Evolutionary conservation across 208 protist genomes (phyloP).

Genomic region (Acanthamoeba triangularis): DNA sequence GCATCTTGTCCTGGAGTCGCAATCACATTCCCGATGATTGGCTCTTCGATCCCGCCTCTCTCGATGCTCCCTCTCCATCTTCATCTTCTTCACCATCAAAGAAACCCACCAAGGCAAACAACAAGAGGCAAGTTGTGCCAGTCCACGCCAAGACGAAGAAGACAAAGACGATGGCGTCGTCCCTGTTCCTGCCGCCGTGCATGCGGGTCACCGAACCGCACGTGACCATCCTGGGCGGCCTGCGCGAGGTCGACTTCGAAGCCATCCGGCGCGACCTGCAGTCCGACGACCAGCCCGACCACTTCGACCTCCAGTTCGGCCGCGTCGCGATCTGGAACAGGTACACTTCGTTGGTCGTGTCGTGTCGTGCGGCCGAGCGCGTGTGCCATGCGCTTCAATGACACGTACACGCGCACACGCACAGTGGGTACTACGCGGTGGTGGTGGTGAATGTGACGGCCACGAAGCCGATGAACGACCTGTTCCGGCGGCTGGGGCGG

Average conservation of each 20-base stretch:
- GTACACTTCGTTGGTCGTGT: not conserved
- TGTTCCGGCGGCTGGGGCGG: not conserved
- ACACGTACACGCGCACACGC: not conserved
- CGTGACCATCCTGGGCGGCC: constrained; percentile 17
- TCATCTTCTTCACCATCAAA: not conserved
- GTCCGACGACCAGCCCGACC: not conserved
- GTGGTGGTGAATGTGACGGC: not conserved
- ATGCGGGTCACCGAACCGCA: not conserved
- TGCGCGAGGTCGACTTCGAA: constrained; percentile 38
- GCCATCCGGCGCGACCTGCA: not conserved
- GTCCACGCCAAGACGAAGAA: not conserved
- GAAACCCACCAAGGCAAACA: not conserved
- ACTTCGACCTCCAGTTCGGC: constrained; percentile 9
- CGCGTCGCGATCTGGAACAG: constrained; percentile 46
- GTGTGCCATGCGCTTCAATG: not conserved
- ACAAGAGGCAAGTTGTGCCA: not conserved
- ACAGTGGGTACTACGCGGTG: constrained; percentile 10
- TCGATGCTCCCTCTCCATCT: not conserved
- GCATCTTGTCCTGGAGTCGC: not conserved
- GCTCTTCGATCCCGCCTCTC: not conserved
- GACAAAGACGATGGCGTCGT: not conserved
- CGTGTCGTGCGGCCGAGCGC: not conserved
- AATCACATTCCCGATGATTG: constrained; percentile 3
- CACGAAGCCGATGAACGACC: constrained; percentile 6
- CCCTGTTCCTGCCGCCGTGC: constrained; percentile 21